Evolutionary conservation across 1,284 basidiomycete genomes (phyloP).

Genomic region (Boletus mariae): DNA sequence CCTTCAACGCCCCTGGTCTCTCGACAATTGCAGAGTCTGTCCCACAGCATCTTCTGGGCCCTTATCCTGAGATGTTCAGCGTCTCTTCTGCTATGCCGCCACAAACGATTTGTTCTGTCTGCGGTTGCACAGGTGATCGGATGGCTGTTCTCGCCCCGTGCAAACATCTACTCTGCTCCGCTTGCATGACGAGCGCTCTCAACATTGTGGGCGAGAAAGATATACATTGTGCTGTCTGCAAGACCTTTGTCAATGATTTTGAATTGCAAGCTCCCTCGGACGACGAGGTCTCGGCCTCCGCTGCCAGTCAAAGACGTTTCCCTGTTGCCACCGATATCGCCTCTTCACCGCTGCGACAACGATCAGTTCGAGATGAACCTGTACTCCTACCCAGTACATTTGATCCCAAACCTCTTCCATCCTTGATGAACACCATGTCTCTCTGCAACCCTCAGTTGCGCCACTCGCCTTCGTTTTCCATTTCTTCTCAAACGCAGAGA

Average conservation of each 20-base stretch:
- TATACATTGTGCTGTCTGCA: conserved; percentile 77
- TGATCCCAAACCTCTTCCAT: conserved; percentile 24
- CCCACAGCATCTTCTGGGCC: conserved; percentile 19
- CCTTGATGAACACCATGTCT: conserved; percentile 24
- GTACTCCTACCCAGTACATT: conserved; percentile 25
- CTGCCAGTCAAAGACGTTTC: conserved; percentile 11
- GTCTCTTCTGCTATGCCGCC: conserved; percentile 10
- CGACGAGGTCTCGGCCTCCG: conserved; percentile 19
- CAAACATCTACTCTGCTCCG: conserved; percentile 68
- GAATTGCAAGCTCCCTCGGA: conserved; percentile 39
- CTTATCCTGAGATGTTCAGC: conserved; percentile 29
- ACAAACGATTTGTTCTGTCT: conserved; percentile 45
- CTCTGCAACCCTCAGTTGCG: conserved; percentile 11
- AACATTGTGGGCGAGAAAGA: conserved; percentile 84
- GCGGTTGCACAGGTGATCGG: conserved; percentile 41
- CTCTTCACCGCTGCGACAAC: conserved; percentile 26
- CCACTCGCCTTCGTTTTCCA: conserved; percentile 12
- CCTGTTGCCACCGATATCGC: conserved; percentile 10
- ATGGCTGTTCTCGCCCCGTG: conserved; percentile 72
- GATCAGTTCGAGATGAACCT: conserved; percentile 16
- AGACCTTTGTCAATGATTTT: conserved; percentile 63
- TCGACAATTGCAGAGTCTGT: conserved; percentile 28
- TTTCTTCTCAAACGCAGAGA: conserved; percentile 13
- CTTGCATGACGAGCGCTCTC: conserved; percentile 74
- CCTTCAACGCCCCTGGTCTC: conserved; percentile 26